Conservation (phyloP, 345 rosid genomes). For the Citrus cavaleriei region DNA sequence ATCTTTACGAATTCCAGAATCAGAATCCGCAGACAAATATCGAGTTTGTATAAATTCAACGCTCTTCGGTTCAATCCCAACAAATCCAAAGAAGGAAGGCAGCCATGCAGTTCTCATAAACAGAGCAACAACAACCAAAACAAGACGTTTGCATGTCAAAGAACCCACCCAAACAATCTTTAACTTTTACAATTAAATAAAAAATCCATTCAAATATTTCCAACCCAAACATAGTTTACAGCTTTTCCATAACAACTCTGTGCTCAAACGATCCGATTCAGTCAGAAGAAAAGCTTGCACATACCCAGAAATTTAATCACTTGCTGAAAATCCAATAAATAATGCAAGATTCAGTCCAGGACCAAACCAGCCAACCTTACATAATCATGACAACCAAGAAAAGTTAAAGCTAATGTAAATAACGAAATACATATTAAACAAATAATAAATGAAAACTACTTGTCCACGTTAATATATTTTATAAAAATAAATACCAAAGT, state of each 20-base stretch:
- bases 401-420: not conserved
- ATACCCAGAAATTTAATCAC: not conserved
- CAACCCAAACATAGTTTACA: conserved; percentile 6
- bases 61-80: conserved; percentile 12
- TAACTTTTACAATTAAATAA: conserved; percentile 25
- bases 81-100: conserved; percentile 34
- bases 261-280: not conserved
- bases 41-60: conserved; percentile 16
- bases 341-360: not conserved
- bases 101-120: conserved; percentile 44
- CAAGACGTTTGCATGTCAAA: conserved; percentile 52
- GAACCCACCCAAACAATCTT: conserved; percentile 35
- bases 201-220: conserved; percentile 29
- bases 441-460: not conserved
- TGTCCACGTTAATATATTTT: not conserved
- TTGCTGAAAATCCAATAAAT: not conserved
- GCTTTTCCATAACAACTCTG: conserved; percentile 10
- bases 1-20: conserved; percentile 41
- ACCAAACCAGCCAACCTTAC: not conserved
- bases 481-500: too few species aligned
- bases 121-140: conserved; percentile 46
- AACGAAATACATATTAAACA: not conserved
- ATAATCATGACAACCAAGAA: not conserved
- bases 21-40: conserved; percentile 22
- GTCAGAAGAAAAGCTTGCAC: not conserved